phyloP scores from a whole-genome alignment of 352 stramenopile genomes.

The Phytophthora brassicae region DNA sequence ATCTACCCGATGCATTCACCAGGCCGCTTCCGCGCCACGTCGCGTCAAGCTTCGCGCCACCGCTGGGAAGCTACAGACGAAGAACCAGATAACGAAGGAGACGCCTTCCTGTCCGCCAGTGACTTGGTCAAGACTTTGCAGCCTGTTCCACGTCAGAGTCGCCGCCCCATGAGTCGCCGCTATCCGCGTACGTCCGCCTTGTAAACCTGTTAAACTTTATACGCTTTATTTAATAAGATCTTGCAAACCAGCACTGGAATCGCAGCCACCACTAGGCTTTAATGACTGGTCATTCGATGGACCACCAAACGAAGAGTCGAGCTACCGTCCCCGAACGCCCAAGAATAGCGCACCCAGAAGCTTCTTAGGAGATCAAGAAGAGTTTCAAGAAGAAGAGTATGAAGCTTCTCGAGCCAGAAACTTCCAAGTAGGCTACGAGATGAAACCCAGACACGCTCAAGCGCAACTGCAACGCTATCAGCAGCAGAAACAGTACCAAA shows the following conservation, averaged over 20 bases:
- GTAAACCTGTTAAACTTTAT: neutral
- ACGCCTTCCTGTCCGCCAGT: conserved; percentile 34
- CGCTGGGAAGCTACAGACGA: conserved; percentile 18
- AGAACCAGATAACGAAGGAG: conserved; percentile 14
- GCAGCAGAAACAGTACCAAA: conserved; percentile 42
- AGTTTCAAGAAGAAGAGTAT: conserved; percentile 10
- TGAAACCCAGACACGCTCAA: conserved; percentile 39
- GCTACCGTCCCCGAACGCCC: conserved; percentile 1
- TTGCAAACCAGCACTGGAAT: conserved; percentile 28
- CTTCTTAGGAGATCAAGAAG: neutral
- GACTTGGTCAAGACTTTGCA: conserved; percentile 38
- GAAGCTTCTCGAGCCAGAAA: conserved; percentile 13
- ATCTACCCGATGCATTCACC: conserved; percentile 26
- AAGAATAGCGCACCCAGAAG: conserved; percentile 4
- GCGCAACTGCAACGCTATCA: conserved; percentile 40
- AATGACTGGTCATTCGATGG: conserved; percentile 30
- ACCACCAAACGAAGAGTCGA: neutral
- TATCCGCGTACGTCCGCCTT: conserved; percentile 12
- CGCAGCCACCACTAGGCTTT: conserved; percentile 10
- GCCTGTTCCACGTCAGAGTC: conserved; percentile 18
- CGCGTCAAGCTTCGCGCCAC: neutral
- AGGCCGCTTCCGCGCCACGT: conserved; percentile 17
- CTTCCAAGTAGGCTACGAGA: conserved; percentile 30
- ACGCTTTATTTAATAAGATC: neutral
- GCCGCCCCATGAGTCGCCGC: conserved; percentile 11